A percentile compares a stretch with the other conserved stretches of the same genome.
Evolutionary conservation across 768 basidiomycete genomes (phyloP).

Genomic region (Suillus luteus): DNA sequence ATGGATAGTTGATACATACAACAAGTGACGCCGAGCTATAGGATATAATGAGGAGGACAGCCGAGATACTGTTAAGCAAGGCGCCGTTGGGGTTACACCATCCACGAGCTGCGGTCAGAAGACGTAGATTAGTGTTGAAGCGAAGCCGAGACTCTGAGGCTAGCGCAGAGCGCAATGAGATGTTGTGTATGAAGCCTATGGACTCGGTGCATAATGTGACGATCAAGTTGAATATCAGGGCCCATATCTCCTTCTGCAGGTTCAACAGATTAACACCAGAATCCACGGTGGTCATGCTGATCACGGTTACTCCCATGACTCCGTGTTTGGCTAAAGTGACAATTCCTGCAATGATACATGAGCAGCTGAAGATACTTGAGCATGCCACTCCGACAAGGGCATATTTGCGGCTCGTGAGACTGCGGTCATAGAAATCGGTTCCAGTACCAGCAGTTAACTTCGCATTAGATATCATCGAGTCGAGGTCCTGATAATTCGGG

Average conservation of each 20-base stretch:
- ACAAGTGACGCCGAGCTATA: conserved; percentile 32
- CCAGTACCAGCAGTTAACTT: conserved; percentile 23
- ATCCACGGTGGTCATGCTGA: too few relatives aligned
- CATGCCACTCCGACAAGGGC: conserved; percentile 28
- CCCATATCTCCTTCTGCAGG: conserved; percentile 20
- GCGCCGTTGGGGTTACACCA: conserved; percentile 27
- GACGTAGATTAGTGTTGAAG: conserved; percentile 35
- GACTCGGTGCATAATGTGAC: conserved; percentile 32
- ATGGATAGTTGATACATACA: conserved; percentile 7
- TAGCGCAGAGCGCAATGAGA: conserved; percentile 30
- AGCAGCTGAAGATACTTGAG: conserved; percentile 23
- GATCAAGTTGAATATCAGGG: conserved; percentile 28
- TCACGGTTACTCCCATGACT: conserved; percentile 1
- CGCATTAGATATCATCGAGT: conserved; percentile 23
- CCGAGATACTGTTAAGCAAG: conserved; percentile 24
- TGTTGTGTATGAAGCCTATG: conserved; percentile 30
- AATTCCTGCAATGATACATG: conserved; percentile 28
- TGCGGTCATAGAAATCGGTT: conserved; percentile 31
- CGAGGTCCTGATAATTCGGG: conserved; percentile 16
- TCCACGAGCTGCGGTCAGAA: conserved; percentile 26
- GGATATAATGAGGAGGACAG: conserved; percentile 31
- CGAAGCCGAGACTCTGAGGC: conserved; percentile 25
- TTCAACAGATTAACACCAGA: too few relatives aligned
- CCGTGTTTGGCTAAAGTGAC: conserved; percentile 19
- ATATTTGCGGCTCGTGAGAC: conserved; percentile 26